phyloP scores from a whole-genome alignment of 192 early-diverging fungal genomes.

The Chytriomyces hyalinus region DNA sequence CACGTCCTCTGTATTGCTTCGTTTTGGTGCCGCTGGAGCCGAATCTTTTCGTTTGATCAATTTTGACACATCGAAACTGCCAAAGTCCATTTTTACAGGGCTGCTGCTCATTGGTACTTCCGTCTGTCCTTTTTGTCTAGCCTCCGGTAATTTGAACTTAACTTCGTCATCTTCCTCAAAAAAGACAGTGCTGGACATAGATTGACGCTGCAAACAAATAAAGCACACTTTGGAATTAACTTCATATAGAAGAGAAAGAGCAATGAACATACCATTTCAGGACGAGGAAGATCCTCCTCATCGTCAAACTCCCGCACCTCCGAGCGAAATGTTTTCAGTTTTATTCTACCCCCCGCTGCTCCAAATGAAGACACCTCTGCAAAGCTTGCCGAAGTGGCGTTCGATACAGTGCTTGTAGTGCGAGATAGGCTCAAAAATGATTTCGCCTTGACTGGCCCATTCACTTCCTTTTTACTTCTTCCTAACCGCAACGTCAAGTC shows the following conservation, averaged over 20 bases:
- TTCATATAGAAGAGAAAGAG: too few species aligned
- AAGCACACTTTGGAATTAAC: too few species aligned
- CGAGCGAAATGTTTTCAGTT: background rate
- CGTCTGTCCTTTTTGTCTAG: background rate
- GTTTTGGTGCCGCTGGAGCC: background rate
- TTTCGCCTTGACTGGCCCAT: background rate
- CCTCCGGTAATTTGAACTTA: background rate
- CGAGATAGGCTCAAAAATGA: background rate
- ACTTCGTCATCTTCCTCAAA: too few species aligned
- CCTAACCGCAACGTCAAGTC: constrained; percentile 9
- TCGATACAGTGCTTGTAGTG: background rate
- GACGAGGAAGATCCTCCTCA: background rate
- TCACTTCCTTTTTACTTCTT: background rate
- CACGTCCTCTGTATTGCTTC: constrained; percentile 1
- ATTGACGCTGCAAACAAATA: too few species aligned
- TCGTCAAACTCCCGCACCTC: background rate
- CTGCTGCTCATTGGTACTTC: background rate
- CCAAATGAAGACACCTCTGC: too few species aligned
- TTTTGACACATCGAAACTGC: constrained; percentile 11
- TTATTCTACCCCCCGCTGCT: background rate
- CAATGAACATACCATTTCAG: background rate
- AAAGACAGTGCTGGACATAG: too few species aligned
- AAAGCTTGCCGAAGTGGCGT: background rate
- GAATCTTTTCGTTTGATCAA: constrained; percentile 2
- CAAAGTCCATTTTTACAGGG: constrained; percentile 6